Evolutionary conservation across 495 filamentous ascomycete genomes (phyloP).

Genomic region (Lophiostoma macrostomum): DNA sequence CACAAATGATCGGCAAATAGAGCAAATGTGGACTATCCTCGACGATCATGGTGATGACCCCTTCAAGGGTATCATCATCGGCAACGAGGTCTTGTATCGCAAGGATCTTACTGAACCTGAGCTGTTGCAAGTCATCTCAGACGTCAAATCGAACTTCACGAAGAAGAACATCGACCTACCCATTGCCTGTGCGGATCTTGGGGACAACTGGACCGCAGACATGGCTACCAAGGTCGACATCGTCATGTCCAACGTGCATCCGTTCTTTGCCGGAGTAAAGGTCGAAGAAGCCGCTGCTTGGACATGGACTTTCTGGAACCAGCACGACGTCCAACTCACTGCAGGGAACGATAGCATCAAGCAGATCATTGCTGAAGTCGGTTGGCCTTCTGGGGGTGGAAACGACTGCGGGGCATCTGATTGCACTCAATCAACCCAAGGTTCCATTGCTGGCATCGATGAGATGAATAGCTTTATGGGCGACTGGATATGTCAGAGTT

Average conservation of each 20-base stretch:
- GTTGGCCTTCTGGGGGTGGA: conserved; percentile 87
- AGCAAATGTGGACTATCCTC: conserved; percentile 76
- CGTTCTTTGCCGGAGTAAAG: conserved; percentile 85
- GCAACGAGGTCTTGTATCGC: conserved; percentile 91
- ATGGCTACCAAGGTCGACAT: conserved; percentile 71
- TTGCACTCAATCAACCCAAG: conserved; percentile 54
- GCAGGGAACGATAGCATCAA: conserved; percentile 55
- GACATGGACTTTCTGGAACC: conserved; percentile 80
- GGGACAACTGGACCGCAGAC: conserved; percentile 74
- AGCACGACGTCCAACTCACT: conserved; percentile 59
- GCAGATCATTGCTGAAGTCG: conserved; percentile 77
- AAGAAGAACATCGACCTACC: conserved; percentile 62
- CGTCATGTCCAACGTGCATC: conserved; percentile 96
- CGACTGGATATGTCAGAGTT: conserved; percentile 76
- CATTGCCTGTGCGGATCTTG: conserved; percentile 87
- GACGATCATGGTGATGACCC: conserved; percentile 60
- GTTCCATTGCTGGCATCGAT: conserved; percentile 71
- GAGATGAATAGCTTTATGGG: conserved; percentile 87
- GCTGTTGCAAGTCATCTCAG: conserved; percentile 42
- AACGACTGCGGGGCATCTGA: conserved; percentile 63
- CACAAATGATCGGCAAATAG: conserved; percentile 77
- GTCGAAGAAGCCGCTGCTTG: conserved; percentile 68
- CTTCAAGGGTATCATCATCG: conserved; percentile 85
- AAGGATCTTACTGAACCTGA: conserved; percentile 62
- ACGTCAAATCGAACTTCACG: conserved; percentile 71